Evolutionary conservation across 2,329 filamentous ascomycete species (phyloP).

Genomic region (Catunica adiposa): DNA sequence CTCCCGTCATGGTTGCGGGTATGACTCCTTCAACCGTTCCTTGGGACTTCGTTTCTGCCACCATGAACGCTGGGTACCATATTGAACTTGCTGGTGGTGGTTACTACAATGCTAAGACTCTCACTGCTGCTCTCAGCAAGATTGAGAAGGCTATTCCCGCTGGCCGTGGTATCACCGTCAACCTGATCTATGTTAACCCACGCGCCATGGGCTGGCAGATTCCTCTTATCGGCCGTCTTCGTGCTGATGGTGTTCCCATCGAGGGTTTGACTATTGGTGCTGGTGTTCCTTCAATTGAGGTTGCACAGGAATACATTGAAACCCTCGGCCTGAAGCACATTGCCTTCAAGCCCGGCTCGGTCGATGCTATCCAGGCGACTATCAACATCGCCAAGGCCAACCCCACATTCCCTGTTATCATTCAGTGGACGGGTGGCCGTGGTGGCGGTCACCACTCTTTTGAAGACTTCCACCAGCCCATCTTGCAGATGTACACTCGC

Average conservation of each 20-base stretch:
- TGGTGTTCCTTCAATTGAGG: conserved; percentile 83
- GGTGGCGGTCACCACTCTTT: conserved; percentile 90
- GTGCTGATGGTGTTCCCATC: conserved; percentile 74
- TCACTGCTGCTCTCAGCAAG: conserved; percentile 69
- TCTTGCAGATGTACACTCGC: conserved; percentile 78
- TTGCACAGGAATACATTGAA: conserved; percentile 84
- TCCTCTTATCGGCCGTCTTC: conserved; percentile 61
- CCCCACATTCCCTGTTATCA: conserved; percentile 75
- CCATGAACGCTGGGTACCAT: conserved; percentile 90
- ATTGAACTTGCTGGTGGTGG: conserved; percentile 81
- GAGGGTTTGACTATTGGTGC: conserved; percentile 86
- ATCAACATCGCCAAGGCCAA: conserved; percentile 93
- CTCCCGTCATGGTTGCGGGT: conserved; percentile 77
- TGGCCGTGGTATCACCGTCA: conserved; percentile 75
- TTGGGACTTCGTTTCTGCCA: conserved; percentile 82
- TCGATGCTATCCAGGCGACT: conserved; percentile 73
- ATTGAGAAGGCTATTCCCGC: conserved; percentile 72
- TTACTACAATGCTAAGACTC: conserved; percentile 67
- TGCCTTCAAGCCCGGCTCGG: conserved; percentile 80
- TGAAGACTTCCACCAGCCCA: conserved; percentile 87
- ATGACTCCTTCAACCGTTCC: conserved; percentile 86
- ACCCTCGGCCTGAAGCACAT: conserved; percentile 89
- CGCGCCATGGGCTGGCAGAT: conserved; percentile 88
- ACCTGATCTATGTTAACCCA: conserved; percentile 82
- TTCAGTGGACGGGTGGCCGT: conserved; percentile 91